These are phyloP conservation scores for Lophiostoma macrostomum DNA, from an alignment of 495 filamentous ascomycete genomes.

Conservation along the genomic window DNA sequence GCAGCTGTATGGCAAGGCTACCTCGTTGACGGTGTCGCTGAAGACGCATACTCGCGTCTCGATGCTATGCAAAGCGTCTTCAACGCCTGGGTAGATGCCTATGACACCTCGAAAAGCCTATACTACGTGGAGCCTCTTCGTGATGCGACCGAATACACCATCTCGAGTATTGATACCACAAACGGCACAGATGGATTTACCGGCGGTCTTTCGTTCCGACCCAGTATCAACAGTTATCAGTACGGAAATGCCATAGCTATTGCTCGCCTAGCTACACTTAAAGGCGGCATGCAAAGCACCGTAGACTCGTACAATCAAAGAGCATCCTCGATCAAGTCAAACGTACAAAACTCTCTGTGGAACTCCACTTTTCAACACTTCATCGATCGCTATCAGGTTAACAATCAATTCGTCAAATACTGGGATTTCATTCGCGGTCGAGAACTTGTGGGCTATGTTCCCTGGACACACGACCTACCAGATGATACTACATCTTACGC, in stretches of 20 bases:
- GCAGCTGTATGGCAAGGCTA: conserved; percentile 6
- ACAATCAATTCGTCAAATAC: conserved; percentile 3
- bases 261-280: not conserved
- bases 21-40: conserved; percentile 5
- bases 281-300: not conserved
- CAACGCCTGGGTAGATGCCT: conserved; percentile 4
- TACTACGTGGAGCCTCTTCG: conserved; percentile 8
- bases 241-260: conserved; percentile 8
- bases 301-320: not conserved
- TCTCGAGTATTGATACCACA: conserved; percentile 6
- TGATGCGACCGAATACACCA: conserved; percentile 9
- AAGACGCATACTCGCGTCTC: not conserved
- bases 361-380: conserved; percentile 4
- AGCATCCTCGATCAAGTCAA: not conserved
- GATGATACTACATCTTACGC: conserved; percentile 2
- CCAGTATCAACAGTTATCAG: conserved; percentile 10
- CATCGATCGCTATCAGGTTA: conserved; percentile 9
- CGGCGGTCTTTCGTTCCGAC: not conserved
- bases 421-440: conserved; percentile 1
- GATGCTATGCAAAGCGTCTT: conserved; percentile 2
- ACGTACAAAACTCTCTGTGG: not conserved
- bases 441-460: conserved; percentile 7
- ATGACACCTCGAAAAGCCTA: not conserved
- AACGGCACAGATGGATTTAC: conserved; percentile 2
- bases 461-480: conserved; percentile 12